These are phyloP conservation scores for Lolium perenne DNA, from an alignment of 176 grass and related monocot species.

Conservation along the genomic window DNA sequence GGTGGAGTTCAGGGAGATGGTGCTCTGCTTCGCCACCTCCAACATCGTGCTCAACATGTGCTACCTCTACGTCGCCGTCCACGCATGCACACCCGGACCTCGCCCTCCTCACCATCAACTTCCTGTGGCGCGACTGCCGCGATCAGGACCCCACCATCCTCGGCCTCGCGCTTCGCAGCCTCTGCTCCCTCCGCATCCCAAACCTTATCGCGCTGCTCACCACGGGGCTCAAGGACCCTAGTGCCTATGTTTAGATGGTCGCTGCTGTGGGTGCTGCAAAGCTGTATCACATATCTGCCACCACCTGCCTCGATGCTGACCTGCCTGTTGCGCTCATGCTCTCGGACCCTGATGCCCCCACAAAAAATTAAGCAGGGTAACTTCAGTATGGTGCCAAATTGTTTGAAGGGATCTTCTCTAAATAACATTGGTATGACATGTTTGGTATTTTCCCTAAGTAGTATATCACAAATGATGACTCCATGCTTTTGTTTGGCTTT, in stretches of 20 bases:
- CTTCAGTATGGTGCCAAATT: no score
- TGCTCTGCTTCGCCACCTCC: conserved; percentile 95
- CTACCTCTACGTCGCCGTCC: conserved; percentile 96
- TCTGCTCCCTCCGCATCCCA: conserved; percentile 91
- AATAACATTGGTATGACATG: no score
- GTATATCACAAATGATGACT: no score
- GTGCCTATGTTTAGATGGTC: conserved; percentile 82
- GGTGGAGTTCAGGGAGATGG: conserved; percentile 95
- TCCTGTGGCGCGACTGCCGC: conserved; percentile 93
- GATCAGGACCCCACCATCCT: conserved; percentile 95
- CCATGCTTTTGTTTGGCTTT: no score
- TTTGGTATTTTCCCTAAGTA: no score
- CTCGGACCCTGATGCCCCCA: conserved; percentile 71
- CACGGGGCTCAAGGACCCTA: conserved; percentile 83
- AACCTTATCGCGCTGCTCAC: conserved; percentile 89
- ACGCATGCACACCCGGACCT: conserved; percentile 89
- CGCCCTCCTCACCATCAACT: conserved; percentile 96
- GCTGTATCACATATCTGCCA: conserved; percentile 89
- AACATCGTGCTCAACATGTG: conserved; percentile 99
- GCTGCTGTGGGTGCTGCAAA: conserved; percentile 79
- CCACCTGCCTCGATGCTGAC: conserved; percentile 88
- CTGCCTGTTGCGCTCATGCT: conserved; percentile 87
- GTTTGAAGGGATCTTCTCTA: no score
- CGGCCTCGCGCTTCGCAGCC: conserved; percentile 93
- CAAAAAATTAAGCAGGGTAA: no score